Evolutionary conservation across 805 yeast genomes (phyloP).

Genomic region (Pichia eremophila): DNA sequence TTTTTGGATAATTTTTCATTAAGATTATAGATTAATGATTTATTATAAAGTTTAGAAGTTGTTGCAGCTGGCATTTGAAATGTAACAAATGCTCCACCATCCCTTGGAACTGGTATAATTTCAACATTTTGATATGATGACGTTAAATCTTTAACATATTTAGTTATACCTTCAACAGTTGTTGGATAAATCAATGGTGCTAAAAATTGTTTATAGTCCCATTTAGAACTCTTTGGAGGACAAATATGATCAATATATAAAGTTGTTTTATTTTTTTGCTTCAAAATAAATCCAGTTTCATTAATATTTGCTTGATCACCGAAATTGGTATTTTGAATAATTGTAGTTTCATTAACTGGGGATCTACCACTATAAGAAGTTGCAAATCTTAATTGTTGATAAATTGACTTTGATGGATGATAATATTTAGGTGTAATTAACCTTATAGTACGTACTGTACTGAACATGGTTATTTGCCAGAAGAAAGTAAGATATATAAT

Average conservation of each 20-base stretch:
- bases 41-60: slow-evolving; percentile 12
- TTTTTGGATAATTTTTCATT: slow-evolving; percentile 5
- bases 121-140: slow-evolving; percentile 32
- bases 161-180: slow-evolving; percentile 27
- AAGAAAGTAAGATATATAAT: no score
- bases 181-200: slow-evolving; percentile 31
- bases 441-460: neutral
- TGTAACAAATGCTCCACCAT: slow-evolving; percentile 91
- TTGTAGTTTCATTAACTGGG: slow-evolving; percentile 21
- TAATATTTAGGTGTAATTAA: neutral
- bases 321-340: slow-evolving; percentile 31
- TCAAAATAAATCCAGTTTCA: slow-evolving; percentile 48
- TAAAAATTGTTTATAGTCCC: slow-evolving; percentile 39
- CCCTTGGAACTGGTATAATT: slow-evolving; percentile 64
- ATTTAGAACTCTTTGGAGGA: slow-evolving; percentile 31
- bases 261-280: slow-evolving; percentile 39
- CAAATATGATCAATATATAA: slow-evolving; percentile 49
- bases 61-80: slow-evolving; percentile 47
- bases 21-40: slow-evolving; percentile 12
- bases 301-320: slow-evolving; percentile 49
- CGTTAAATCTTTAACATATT: slow-evolving; percentile 27
- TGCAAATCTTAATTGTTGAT: neutral
- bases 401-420: neutral
- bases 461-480: neutral
- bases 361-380: slow-evolving; percentile 2